Evolutionary conservation across 192 early-diverging fungal genomes (phyloP), one percentile per base, ranked within the genome.

Genomic region (Umbelopsis sp.): DNA sequence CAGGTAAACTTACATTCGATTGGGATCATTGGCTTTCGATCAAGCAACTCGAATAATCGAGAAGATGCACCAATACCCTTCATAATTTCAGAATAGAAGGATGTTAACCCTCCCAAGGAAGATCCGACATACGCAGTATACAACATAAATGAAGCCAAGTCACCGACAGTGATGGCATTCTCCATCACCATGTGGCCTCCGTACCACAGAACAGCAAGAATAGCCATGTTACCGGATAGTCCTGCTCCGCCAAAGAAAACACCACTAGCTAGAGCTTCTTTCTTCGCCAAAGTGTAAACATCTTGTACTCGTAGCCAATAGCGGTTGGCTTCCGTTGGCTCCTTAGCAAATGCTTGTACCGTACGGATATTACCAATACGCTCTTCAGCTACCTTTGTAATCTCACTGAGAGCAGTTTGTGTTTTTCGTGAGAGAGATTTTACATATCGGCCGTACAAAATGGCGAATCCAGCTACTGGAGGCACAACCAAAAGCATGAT

Each of bases 311-410:
- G 54, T 12, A 73, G 24, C 9, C 74, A 79, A 53, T 88, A 92
- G 62, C 45, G 53, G n/a, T 66, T 73, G 11, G 73, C 84, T 81
- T 77, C 84, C 68, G 43, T 75, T 70, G 79, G 79, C 77, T 82
- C 86, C 77, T 76, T 87, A 45, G 78, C 93, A 70, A 94, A 87
- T 41, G 91, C 88, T 22, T 89, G 87, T 4, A 97, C 92, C 0
- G 96, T 99, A 44, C 91, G 84, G 74, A 99, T 92, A 72, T 87
- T 88, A 71, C 87, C 80, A 71, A 99, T 91, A 36, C 90, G 84
- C 75, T 99, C 97, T 66, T 91, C 90, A 1, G 95, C 93, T 6
- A 90, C 84, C 74, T 91, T 91, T 21, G 90, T 89, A 49, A 87
- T 81, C 16, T 91, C 88, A 31, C 85, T 84, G 14, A 89, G 79